A percentile compares a stretch with the other conserved stretches of the same genome.
phyloP scores from a whole-genome alignment of 352 stramenopile species.

The Thraustochytrium striatum region DNA sequence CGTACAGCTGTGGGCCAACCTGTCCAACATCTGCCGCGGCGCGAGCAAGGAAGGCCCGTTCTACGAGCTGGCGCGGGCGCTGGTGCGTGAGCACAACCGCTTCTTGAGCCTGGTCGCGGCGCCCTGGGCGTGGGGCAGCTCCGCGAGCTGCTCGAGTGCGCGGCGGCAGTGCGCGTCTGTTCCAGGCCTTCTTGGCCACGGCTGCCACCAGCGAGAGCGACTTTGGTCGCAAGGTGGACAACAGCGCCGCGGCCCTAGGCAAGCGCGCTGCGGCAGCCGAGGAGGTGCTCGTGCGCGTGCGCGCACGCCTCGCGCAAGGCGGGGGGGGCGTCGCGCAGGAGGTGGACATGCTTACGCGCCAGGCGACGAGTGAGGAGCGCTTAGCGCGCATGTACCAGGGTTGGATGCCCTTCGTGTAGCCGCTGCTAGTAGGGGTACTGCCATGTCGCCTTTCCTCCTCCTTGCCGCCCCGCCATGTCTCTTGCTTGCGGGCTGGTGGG shows the following conservation, averaged over 20 bases:
- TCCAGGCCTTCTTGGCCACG: background rate
- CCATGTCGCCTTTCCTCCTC: no score
- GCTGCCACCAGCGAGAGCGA: background rate
- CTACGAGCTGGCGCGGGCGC: conserved; percentile 9
- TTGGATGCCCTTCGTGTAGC: conserved; percentile 47
- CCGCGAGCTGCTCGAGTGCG: background rate
- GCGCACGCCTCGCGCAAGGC: background rate
- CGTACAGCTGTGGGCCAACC: conserved; percentile 27
- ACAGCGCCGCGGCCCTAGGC: background rate
- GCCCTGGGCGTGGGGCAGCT: background rate
- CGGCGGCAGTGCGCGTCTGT: background rate
- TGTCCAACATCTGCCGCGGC: conserved; percentile 31
- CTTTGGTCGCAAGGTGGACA: background rate
- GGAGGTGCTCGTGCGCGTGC: background rate
- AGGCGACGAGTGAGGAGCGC: conserved; percentile 14
- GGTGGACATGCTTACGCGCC: background rate
- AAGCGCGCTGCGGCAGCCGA: background rate
- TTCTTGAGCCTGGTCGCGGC: no score
- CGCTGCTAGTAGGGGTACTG: no score
- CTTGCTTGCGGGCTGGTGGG: no score
- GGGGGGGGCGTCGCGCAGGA: background rate
- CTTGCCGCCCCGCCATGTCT: no score
- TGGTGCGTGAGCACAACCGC: conserved; percentile 2
- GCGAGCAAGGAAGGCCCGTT: conserved; percentile 35
- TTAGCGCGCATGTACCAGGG: conserved; percentile 38